These are phyloP conservation scores for Saccharum hybrid DNA, from an alignment of 202 grass and related monocot genomes.

Conservation along the genomic window DNA sequence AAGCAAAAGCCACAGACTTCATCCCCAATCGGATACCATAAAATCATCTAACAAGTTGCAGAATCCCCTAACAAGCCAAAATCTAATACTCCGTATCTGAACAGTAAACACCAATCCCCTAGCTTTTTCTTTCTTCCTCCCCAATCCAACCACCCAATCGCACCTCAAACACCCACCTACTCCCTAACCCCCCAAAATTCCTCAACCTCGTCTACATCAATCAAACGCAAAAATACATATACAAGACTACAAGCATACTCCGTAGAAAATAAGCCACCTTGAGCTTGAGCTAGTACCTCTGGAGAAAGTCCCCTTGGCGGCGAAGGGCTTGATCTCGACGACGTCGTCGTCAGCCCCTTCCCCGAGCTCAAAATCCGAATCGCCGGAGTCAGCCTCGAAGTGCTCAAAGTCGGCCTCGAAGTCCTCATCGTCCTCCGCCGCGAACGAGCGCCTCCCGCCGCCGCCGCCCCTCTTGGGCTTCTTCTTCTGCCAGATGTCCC, in stretches of 20 bases:
- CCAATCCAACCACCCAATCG: constrained; percentile 34
- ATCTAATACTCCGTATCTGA: neutral
- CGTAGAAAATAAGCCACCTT: neutral
- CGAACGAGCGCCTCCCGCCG: constrained; percentile 37
- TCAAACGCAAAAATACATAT: constrained; percentile 2
- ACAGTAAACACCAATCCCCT: constrained; percentile 11
- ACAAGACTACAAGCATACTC: neutral
- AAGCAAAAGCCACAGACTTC: neutral
- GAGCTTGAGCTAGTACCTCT: constrained; percentile 46
- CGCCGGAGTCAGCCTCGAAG: constrained; percentile 54
- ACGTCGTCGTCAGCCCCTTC: constrained; percentile 45
- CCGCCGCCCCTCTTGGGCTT: constrained; percentile 43
- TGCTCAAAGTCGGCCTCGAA: constrained; percentile 74
- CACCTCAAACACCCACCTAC: neutral
- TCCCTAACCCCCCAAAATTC: neutral
- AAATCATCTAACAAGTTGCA: neutral
- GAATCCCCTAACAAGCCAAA: constrained; percentile 5
- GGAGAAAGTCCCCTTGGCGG: constrained; percentile 46
- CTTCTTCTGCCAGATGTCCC: constrained; percentile 64
- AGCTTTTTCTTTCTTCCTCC: neutral
- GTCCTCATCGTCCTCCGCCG: constrained; percentile 47
- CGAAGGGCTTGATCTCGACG: constrained; percentile 61
- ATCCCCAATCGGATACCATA: neutral
- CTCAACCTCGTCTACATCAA: constrained; percentile 31
- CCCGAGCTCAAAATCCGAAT: constrained; percentile 52